Evolutionary conservation across 2,329 filamentous ascomycete species (phyloP).

Genomic region (Ophiostoma angusticollis): DNA sequence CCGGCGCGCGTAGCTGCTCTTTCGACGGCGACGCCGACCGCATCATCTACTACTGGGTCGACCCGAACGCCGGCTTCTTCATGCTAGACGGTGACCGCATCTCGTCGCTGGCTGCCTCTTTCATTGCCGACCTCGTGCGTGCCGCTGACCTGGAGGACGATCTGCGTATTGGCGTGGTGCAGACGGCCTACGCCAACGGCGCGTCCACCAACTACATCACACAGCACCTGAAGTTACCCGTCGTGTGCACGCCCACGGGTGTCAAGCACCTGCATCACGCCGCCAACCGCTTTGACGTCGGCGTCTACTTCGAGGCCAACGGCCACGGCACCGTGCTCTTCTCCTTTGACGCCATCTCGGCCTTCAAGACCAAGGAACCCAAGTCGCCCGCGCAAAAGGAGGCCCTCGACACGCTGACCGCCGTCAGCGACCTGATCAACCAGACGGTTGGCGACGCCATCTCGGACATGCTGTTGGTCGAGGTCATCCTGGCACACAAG

Average conservation of each 20-base stretch:
- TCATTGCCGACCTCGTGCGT: constrained; percentile 80
- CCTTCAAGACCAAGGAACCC: constrained; percentile 67
- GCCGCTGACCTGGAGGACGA: constrained; percentile 67
- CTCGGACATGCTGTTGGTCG: constrained; percentile 89
- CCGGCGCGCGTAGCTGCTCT: constrained; percentile 72
- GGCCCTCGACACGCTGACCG: constrained; percentile 71
- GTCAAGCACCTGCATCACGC: constrained; percentile 97
- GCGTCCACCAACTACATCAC: constrained; percentile 86
- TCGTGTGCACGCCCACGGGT: constrained; percentile 86
- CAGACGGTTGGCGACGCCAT: constrained; percentile 95
- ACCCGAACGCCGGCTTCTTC: constrained; percentile 70
- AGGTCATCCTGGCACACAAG: constrained; percentile 93
- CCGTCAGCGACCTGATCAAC: constrained; percentile 86
- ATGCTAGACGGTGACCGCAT: constrained; percentile 96
- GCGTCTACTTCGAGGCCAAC: constrained; percentile 98
- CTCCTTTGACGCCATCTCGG: constrained; percentile 66
- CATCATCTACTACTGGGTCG: constrained; percentile 87
- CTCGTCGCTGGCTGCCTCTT: constrained; percentile 83
- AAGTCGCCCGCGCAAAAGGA: constrained; percentile 86
- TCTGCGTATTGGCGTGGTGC: constrained; percentile 84
- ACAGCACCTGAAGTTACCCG: constrained; percentile 74
- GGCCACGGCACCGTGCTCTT: constrained; percentile 96
- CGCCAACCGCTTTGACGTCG: constrained; percentile 87
- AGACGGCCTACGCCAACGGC: constrained; percentile 96
- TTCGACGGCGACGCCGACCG: constrained; percentile 93